Base-by-base conservation (phyloP, 306 rosid species). In the Hippophae tibetana region DNA sequence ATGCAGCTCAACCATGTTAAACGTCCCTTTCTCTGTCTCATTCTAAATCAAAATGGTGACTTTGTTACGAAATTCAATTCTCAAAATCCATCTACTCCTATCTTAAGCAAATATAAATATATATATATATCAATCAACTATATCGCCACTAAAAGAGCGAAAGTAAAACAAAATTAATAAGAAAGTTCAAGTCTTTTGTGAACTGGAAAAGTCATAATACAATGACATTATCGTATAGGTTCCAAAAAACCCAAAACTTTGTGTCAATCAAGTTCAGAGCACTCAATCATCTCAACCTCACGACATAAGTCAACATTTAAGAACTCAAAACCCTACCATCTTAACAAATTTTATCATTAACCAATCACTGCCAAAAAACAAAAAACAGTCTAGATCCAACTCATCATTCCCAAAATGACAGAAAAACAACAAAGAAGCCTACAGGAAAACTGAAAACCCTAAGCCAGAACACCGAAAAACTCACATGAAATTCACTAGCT, bases 381-480 rank as follows among this genome's bases (percentile, higher is more conserved):
- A 41, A 7, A 7, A 63, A 47, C 38, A 9, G 13, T 9, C 50
- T 47, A 9, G 50, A 47, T 47, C 13, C 50, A 13, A 49, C 53
- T 10, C 7, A 13, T 49, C 14, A 49, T 7, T 7, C 25, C n/a
- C 53, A n/a, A 49, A 49, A 4, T 12, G 7, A 49, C 6, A 49
- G 7, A 13, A 11, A 48, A 13, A 49, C 11, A 40, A 31, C 14
- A 26, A 11, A 8, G 2, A 65, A 56, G 27, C 61, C 49, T 66
- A 66, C 50, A 44, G 68, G 48, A 69, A 57, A 57, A 62, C 48
- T 47, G 52, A 38, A 67, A 57, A n/a, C 38, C 38, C 26, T 57
- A 26, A 58, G 8, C 8, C 10, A 63, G 42, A 49, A 68, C 80
- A 74, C 72, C 68, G 76, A 43, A 10, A 56, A 70, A 70, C 74